These are phyloP conservation scores for Colletotrichum euphorbiae DNA, from an alignment of 2,329 filamentous ascomycete genomes.

Conservation along the genomic window DNA sequence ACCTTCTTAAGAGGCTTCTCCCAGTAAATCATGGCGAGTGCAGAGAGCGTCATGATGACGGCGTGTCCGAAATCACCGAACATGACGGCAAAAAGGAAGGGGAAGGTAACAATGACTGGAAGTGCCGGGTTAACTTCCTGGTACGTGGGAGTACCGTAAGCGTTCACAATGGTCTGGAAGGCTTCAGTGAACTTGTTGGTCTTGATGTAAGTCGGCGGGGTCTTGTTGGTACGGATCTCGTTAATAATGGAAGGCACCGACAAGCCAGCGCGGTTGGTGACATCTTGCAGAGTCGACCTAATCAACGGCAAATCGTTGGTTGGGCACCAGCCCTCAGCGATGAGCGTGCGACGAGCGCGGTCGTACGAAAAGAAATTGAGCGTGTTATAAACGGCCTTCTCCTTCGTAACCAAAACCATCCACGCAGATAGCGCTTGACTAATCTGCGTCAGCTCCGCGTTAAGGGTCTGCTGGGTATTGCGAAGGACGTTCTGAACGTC, in stretches of 20 bases:
- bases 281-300: conserved; percentile 93
- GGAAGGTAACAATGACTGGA: conserved; percentile 96
- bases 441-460: conserved; percentile 93
- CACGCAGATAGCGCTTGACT: conserved; percentile 92
- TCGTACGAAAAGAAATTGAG: conserved; percentile 98
- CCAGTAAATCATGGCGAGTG: conserved; percentile 94
- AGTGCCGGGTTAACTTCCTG: conserved; percentile 96
- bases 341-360: conserved; percentile 92
- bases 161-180: conserved; percentile 99
- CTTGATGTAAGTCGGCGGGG: conserved; percentile 95
- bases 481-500: conserved; percentile 92
- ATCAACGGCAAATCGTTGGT: conserved; percentile 91
- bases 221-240: conserved; percentile 96
- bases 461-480: conserved; percentile 94
- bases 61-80: conserved; percentile 98
- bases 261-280: conserved; percentile 93
- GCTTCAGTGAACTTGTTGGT: conserved; percentile 98
- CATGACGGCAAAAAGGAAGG: conserved; percentile 99
- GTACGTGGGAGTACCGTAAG: conserved; percentile 97
- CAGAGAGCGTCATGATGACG: conserved; percentile 85
- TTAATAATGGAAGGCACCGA: conserved; percentile 99
- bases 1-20: conserved; percentile 95
- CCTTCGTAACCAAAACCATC: conserved; percentile 98
- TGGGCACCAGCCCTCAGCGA: conserved; percentile 97
- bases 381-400: conserved; percentile 97